phyloP scores from a whole-genome alignment of 108 stramenopile genomes.

The Chaetoceros muelleri region DNA sequence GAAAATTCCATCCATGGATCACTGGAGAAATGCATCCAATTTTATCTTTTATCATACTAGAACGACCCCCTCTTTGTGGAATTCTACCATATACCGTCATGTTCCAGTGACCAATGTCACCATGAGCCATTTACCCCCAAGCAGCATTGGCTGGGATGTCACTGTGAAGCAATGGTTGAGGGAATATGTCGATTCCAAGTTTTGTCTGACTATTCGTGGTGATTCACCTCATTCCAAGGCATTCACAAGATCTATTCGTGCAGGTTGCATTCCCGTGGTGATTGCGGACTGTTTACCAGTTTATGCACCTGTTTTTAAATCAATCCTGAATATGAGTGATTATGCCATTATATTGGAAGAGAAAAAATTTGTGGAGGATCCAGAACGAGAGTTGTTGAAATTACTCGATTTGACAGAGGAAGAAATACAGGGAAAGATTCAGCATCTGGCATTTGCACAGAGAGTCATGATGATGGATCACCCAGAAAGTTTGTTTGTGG shows the following conservation, averaged over 20 bases:
- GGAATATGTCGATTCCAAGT: conserved; percentile 16
- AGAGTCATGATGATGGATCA: conserved; percentile 18
- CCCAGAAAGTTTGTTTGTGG: conserved; percentile 22
- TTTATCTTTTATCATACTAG: conserved; percentile 18
- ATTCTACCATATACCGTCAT: conserved; percentile 27
- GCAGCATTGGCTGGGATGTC: conserved; percentile 12
- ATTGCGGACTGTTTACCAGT: conserved; percentile 16
- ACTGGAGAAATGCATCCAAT: conserved; percentile 4
- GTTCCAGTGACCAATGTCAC: conserved; percentile 5
- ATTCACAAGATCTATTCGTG: conserved; percentile 12
- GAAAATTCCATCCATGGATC: conserved; percentile 1
- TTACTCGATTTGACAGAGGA: conserved; percentile 5
- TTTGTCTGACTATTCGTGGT: conserved; percentile 30
- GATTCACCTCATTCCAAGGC: conserved; percentile 21
- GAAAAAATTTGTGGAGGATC: conserved; percentile 14
- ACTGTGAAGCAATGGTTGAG: conserved; percentile 8
- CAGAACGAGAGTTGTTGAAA: conserved; percentile 6
- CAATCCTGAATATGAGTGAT: conserved; percentile 13
- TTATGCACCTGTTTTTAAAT: conserved; percentile 10
- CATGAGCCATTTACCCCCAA: neutral
- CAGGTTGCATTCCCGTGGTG: conserved; percentile 31
- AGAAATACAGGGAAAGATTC: conserved; percentile 13
- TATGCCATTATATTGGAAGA: conserved; percentile 20
- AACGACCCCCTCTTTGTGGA: conserved; percentile 8
- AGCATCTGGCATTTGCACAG: conserved; percentile 16